These are phyloP conservation scores for Cucurbita pepo DNA, from an alignment of 306 rosid species.

Conservation along the genomic window DNA sequence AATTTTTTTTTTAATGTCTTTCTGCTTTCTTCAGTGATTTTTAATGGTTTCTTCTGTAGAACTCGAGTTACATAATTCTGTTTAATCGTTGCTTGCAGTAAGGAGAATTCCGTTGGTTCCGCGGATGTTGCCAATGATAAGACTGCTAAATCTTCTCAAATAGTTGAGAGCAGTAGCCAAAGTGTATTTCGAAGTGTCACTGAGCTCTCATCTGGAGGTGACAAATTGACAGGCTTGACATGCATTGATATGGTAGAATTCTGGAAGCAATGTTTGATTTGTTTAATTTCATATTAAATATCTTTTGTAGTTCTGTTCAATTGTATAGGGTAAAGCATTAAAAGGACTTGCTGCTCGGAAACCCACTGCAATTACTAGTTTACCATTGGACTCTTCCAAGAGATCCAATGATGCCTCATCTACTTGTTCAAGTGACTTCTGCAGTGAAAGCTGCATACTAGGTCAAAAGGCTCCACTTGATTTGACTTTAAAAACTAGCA, in stretches of 20 bases:
- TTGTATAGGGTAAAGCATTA: constrained; percentile 66
- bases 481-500: constrained; percentile 69
- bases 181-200: constrained; percentile 63
- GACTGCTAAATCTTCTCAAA: constrained; percentile 20
- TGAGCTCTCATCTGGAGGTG: constrained; percentile 54
- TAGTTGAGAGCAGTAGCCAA: constrained; percentile 38
- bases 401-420: constrained; percentile 22
- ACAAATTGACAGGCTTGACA: constrained; percentile 34
- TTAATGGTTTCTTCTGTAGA: not conserved
- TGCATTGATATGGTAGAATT: constrained; percentile 60
- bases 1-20: too few relatives aligned
- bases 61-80: constrained; percentile 3
- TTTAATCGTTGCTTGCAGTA: constrained; percentile 23
- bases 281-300: not conserved
- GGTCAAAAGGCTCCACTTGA: constrained; percentile 76
- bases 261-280: not conserved
- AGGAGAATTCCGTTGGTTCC: constrained; percentile 23
- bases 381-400: constrained; percentile 25
- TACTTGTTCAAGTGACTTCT: constrained; percentile 21
- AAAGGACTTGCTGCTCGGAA: constrained; percentile 52
- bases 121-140: constrained; percentile 16
- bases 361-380: constrained; percentile 16
- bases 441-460: constrained; percentile 29
- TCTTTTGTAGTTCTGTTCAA: not conserved
- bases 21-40: not conserved